Evolutionary conservation across 495 filamentous ascomycete species (phyloP), one percentile per base, ranked within the genome.

Genomic region (Penicillium samsonianum): DNA sequence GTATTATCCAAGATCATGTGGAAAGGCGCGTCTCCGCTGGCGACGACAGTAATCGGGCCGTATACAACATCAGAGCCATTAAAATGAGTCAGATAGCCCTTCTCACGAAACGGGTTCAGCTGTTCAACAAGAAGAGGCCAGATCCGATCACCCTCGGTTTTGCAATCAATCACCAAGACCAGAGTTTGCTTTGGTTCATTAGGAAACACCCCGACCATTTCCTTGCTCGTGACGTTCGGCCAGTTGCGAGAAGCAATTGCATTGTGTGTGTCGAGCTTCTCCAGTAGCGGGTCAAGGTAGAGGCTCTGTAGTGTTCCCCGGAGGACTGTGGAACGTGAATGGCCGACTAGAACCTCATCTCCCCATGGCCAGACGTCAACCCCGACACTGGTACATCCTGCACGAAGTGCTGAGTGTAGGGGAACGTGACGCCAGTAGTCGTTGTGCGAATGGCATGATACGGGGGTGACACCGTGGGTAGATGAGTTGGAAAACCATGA

Each of bases 311-410:
- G 80, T 4, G 48, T 50, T 2, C 43, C 55, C 12, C n/a, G 7
- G 2, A 46, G 6, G 14, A 65, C 33, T 12, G 55, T 59, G 6
- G 23, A 6, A 10, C 6, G 22, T 1, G 48, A 50, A 44, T 62
- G 56, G 0, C 86, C 87, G 35, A 91, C 82, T 30, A 82, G 74
- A 17, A 88, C 68, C 23, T 77, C 66, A 23, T 65, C 44, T 3
- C 64, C 53, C 17, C 79, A 78, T 3, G 87, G 78, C 87, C 87
- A 93, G 8, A 92, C 79, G 61, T 92, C 89, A 5, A 85, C 87
- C 70, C 90, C 89, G 17, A 89, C 78, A 14, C 89, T 86, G n/a
- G 75, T 83, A 64, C 85, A 86, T 16, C 75, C 77, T 20, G 73
- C 62, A 3, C 52, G 70, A 28, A 88, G 56, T 3, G 82, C 82